These are phyloP conservation scores for Chlorociboria aeruginascens DNA, from an alignment of 495 filamentous ascomycete genomes.

Conservation along the genomic window DNA sequence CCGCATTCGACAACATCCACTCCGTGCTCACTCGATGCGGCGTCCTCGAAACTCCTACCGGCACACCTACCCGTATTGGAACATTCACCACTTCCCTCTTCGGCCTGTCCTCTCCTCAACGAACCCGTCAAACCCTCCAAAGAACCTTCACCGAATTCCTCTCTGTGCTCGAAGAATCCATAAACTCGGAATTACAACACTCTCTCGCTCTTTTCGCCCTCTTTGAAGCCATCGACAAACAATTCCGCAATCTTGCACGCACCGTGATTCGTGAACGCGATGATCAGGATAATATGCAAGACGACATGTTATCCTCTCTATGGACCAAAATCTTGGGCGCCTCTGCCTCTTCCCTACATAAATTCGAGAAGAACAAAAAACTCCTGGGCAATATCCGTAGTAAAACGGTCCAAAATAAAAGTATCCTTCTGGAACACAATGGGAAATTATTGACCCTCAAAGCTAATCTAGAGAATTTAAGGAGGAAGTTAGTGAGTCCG, in stretches of 20 bases:
- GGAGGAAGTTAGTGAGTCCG: slow-evolving; percentile 68
- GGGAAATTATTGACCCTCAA: slow-evolving; percentile 66
- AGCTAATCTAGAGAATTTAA: slow-evolving; percentile 63
- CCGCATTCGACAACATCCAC: slow-evolving; percentile 66
- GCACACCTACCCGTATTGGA: slow-evolving; percentile 55
- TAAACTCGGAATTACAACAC: slow-evolving; percentile 68
- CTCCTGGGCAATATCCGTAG: slow-evolving; percentile 64
- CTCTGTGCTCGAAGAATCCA: slow-evolving; percentile 75
- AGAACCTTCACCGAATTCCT: slow-evolving; percentile 82
- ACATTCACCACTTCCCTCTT: slow-evolving; percentile 55
- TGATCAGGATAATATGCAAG: slow-evolving; percentile 64
- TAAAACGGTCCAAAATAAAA: slow-evolving; percentile 77
- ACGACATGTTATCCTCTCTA: slow-evolving; percentile 67
- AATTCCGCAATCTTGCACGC: slow-evolving; percentile 78
- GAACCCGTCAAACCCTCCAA: slow-evolving; percentile 66
- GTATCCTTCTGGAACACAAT: slow-evolving; percentile 72
- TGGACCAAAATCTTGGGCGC: slow-evolving; percentile 76
- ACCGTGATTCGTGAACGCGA: slow-evolving; percentile 75
- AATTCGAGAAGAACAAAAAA: slow-evolving; percentile 78
- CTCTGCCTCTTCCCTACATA: slow-evolving; percentile 56
- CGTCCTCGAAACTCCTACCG: slow-evolving; percentile 50
- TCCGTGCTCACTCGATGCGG: slow-evolving; percentile 55
- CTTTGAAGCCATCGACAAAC: slow-evolving; percentile 77
- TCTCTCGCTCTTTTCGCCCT: slow-evolving; percentile 65
- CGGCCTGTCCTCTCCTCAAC: slow-evolving; percentile 66